Evolutionary conservation across 1,284 basidiomycete species (phyloP).

Genomic region (Rhodotorula sp.): DNA sequence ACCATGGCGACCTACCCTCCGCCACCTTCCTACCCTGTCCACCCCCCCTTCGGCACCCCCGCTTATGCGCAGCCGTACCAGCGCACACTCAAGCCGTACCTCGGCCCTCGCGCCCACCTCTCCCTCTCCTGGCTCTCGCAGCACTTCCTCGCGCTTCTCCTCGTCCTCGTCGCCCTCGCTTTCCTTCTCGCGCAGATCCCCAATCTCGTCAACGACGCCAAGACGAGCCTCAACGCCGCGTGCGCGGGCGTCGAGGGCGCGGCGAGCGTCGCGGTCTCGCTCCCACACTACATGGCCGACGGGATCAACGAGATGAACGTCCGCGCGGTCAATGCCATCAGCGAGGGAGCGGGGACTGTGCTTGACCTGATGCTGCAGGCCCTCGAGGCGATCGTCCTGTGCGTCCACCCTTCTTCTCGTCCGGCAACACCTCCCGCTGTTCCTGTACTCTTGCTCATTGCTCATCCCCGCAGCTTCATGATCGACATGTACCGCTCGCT

Average conservation of each 20-base stretch:
- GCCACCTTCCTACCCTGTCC: not conserved
- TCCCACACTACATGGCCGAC: slow-evolving; percentile 82
- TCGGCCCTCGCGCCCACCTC: slow-evolving; percentile 32
- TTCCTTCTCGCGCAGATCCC: slow-evolving; percentile 29
- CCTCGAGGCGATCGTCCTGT: slow-evolving; percentile 80
- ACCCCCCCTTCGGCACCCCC: not conserved
- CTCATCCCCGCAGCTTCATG: slow-evolving; percentile 61
- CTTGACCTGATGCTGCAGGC: slow-evolving; percentile 44
- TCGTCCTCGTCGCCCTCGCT: slow-evolving; percentile 36
- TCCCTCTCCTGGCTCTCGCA: slow-evolving; percentile 42
- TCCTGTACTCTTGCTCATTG: not conserved
- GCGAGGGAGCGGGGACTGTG: slow-evolving; percentile 62
- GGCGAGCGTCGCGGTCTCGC: slow-evolving; percentile 74
- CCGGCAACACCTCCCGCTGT: slow-evolving; percentile 14
- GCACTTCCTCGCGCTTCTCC: slow-evolving; percentile 38
- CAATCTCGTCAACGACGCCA: slow-evolving; percentile 59
- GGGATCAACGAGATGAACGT: slow-evolving; percentile 78
- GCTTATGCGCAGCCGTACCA: not conserved
- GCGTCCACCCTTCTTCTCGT: not conserved
- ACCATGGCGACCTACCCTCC: slow-evolving; percentile 3
- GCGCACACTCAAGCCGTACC: slow-evolving; percentile 25
- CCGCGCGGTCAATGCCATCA: slow-evolving; percentile 72
- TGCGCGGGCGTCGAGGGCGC: slow-evolving; percentile 81
- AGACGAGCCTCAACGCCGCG: slow-evolving; percentile 67
- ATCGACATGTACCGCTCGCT: slow-evolving; percentile 88